Percentiles rank a stretch among this genome's conserved stretches.
These are phyloP conservation scores for Exophiala aquamarina DNA, from an alignment of 2,329 filamentous ascomycete species.

Conservation along the genomic window DNA sequence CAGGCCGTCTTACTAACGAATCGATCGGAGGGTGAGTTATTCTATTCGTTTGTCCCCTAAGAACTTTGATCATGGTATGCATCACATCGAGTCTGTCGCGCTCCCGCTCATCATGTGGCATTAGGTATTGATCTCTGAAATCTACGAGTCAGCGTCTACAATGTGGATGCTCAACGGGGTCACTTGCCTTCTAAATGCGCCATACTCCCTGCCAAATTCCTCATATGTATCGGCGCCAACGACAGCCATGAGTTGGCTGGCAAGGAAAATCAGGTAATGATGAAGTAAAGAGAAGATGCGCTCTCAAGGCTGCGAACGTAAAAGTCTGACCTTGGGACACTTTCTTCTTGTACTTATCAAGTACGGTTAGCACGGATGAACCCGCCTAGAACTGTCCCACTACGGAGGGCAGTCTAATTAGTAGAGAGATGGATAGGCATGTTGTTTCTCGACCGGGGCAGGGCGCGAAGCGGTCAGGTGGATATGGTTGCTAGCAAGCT, in stretches of 20 bases:
- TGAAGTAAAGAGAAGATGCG: too few species aligned
- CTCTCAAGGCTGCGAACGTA: too few species aligned
- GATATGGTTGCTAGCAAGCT: not conserved
- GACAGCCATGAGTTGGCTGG: not conserved
- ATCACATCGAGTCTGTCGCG: conserved; percentile 78
- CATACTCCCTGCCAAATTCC: conserved; percentile 23
- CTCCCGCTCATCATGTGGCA: conserved; percentile 76
- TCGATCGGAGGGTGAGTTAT: conserved; percentile 40
- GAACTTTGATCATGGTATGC: conserved; percentile 72
- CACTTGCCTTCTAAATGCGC: conserved; percentile 21
- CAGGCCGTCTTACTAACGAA: not conserved
- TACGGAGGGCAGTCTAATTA: too few species aligned
- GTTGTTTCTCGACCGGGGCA: conserved; percentile 1
- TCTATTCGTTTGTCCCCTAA: conserved; percentile 48
- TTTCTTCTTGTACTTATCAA: too few species aligned
- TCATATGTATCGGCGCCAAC: not conserved
- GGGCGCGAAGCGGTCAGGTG: conserved; percentile 3
- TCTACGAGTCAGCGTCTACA: conserved; percentile 6
- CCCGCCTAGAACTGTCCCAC: not conserved
- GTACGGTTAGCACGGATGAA: conserved; percentile 3
- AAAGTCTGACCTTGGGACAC: too few species aligned
- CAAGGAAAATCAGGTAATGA: too few species aligned
- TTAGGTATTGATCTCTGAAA: conserved; percentile 63
- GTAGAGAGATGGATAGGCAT: conserved; percentile 4
- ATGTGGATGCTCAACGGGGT: not conserved